Conservation (phyloP, 306 rosid species). For the Astragalus glycyphyllos region DNA sequence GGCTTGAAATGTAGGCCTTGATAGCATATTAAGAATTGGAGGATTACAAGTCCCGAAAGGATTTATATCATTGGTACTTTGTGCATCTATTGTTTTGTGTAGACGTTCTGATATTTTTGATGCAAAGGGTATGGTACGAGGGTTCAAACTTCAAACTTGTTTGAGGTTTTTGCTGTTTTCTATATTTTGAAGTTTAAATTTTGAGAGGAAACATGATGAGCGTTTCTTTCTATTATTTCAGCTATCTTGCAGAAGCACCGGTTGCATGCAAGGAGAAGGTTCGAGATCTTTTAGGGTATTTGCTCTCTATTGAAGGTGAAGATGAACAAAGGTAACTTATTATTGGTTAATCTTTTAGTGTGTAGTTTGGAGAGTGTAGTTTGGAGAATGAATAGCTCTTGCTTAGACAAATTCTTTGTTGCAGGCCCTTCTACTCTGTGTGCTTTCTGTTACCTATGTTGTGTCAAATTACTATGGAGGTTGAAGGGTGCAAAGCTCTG, state of each 20-base stretch:
- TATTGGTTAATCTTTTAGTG: conserved; percentile 29
- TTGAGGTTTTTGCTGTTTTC: conserved; percentile 18
- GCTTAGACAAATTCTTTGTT: conserved; percentile 40
- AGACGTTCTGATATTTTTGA: conserved; percentile 14
- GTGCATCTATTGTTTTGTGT: conserved; percentile 22
- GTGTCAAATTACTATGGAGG: conserved; percentile 79
- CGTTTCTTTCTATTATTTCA: conserved; percentile 51
- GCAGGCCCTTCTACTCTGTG: conserved; percentile 81
- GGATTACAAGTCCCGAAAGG: not conserved
- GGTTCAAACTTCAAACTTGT: conserved; percentile 17
- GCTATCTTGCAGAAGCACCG: conserved; percentile 96
- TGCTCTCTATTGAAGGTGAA: conserved; percentile 86
- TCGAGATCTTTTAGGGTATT: conserved; percentile 68
- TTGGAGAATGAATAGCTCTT: conserved; percentile 32
- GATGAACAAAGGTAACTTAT: conserved; percentile 78
- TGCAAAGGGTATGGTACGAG: not conserved
- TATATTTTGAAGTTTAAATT: conserved; percentile 3
- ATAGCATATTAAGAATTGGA: conserved; percentile 9
- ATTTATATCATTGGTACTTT: not conserved
- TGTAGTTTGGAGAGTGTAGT: conserved; percentile 17
- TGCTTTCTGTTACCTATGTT: conserved; percentile 92
- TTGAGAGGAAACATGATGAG: conserved; percentile 14
- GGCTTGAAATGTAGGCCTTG: conserved; percentile 24
- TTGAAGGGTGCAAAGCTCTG: conserved; percentile 75
- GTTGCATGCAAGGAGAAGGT: conserved; percentile 82